Conservation (phyloP, 305 asterid species). For the Fraxinus nigra region DNA sequence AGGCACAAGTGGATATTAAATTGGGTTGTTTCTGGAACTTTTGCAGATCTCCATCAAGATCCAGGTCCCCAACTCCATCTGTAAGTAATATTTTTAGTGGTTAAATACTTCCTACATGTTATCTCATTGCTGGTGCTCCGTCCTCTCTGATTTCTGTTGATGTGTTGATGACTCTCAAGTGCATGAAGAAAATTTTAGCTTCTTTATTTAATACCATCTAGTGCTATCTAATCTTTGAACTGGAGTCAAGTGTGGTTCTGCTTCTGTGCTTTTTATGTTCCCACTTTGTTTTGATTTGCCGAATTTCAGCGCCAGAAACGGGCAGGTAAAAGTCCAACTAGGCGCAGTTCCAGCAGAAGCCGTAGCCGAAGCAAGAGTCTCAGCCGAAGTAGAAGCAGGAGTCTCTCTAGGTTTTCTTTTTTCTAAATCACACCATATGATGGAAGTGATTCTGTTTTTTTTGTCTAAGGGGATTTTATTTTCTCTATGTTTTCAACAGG, state of each 20-base stretch:
- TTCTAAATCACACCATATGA: neutral
- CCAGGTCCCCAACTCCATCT: constrained; percentile 84
- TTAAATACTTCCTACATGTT: neutral
- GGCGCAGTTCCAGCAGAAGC: constrained; percentile 47
- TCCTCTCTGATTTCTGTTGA: neutral
- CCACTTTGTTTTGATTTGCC: constrained; percentile 20
- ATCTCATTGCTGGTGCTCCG: neutral
- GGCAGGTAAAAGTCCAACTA: constrained; percentile 47
- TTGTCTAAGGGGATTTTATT: neutral
- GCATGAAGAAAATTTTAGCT: neutral
- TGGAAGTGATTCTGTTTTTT: neutral
- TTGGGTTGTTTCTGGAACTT: constrained; percentile 95
- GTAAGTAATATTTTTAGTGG: constrained; percentile 50
- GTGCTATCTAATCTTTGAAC: neutral
- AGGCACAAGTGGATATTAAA: constrained; percentile 84
- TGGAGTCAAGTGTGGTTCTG: neutral
- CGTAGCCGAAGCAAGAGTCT: constrained; percentile 49
- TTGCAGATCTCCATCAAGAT: constrained; percentile 99
- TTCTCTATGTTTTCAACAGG: constrained; percentile 27
- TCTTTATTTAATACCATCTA: neutral
- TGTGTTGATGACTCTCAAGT: neutral
- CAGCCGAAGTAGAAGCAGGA: constrained; percentile 55
- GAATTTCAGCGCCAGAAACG: constrained; percentile 51
- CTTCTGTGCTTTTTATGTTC: constrained; percentile 17
- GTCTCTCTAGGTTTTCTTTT: constrained; percentile 47